Base-by-base conservation (phyloP, 2,329 filamentous ascomycete species). In the Lachnellula subtilissima region DNA sequence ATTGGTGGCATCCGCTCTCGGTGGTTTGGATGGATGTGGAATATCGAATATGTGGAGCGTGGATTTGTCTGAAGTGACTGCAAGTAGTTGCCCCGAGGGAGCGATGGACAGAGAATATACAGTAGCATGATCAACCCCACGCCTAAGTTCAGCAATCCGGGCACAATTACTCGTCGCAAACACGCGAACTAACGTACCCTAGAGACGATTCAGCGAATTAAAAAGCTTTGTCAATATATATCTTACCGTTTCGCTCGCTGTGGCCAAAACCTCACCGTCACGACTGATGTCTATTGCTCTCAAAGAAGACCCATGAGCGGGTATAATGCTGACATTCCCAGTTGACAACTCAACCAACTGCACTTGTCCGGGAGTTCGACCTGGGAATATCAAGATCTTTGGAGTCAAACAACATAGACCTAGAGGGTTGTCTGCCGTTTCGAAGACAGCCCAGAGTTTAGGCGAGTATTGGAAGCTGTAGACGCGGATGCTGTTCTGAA, bases 31-130 rank as follows among this genome's bases (percentile, higher is more conserved):
- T 8, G 77, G 75, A 57, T 82, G 80, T 4, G 87, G 87, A 1
- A 97, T 79, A 67, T 97, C 91, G 69, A 97, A 99, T 39, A 99
- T 82, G 72, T 99, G 94, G 11, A 99, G 78, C 0, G 92, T 99
- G 5, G 90, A 92, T 74, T 97, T 99, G 77, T 99, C 94, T 1
- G 92, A 97, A 1, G 93, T 97, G 59, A 91, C 93, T 25, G 94
- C 94, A 11, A 97, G 80, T 68, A 91, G 81, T 45, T 80, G 83
- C 51, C 88, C 89, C 0, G 86, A 86, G 0, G 92, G 92, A 19
- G 89, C 95, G 71, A 99, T 94, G 11, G 88, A 87, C 11, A 99
- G 78, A 2, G 89, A 93, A 73, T 89, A 96, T 63, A 97, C 88
- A 53, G 85, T 85, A 15, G 94, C 92, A 37, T 85, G 87, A 67